Evolutionary conservation across 306 rosid species (phyloP).

Genomic region (Amphicarpaea edgeworthii): DNA sequence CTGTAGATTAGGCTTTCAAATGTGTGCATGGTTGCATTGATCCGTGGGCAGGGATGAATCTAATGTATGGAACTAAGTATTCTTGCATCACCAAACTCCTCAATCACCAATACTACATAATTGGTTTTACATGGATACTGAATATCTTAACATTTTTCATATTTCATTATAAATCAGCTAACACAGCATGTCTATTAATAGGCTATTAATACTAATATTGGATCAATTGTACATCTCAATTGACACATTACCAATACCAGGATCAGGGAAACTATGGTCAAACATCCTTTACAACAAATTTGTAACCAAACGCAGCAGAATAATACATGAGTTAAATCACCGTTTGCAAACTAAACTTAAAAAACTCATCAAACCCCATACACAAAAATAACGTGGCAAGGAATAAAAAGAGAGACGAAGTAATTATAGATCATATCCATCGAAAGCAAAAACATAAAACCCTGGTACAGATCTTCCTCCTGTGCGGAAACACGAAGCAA

Average conservation of each 20-base stretch:
- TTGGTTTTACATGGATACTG: background rate
- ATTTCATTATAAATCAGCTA: conserved; percentile 9
- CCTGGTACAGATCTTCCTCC: conserved; percentile 5
- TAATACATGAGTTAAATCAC: background rate
- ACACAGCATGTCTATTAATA: background rate
- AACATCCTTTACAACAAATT: conserved; percentile 32
- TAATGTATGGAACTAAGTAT: no score
- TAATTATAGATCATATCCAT: conserved; percentile 3
- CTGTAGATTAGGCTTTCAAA: no score
- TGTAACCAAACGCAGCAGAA: conserved; percentile 16
- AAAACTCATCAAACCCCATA: background rate
- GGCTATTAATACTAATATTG: background rate
- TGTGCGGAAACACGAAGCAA: background rate
- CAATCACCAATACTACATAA: conserved; percentile 4
- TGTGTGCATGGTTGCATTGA: no score
- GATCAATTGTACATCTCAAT: conserved; percentile 3
- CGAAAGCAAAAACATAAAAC: conserved; percentile 10
- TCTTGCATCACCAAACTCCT: no score
- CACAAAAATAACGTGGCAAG: background rate
- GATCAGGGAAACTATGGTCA: conserved; percentile 16
- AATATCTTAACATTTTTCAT: conserved; percentile 4
- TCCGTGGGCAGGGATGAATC: no score
- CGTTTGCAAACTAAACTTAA: background rate
- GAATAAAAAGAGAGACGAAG: background rate
- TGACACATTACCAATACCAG: background rate